Percentiles rank a stretch among this genome's conserved stretches.
phyloP scores from a whole-genome alignment of 2,329 filamentous ascomycete species.

The Scytalidium lignicola region DNA sequence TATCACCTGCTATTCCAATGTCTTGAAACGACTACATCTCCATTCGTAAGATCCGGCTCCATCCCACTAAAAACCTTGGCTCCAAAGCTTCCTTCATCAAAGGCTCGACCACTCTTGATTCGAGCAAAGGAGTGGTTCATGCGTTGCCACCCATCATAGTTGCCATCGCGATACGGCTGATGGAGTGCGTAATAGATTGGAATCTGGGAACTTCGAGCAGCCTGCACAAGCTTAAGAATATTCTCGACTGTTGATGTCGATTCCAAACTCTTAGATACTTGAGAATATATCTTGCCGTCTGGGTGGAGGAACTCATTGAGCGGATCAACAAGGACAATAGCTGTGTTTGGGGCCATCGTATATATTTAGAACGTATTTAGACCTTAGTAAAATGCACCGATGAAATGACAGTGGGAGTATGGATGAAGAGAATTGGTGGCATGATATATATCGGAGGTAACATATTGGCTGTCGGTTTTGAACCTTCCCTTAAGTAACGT shows the following conservation, averaged over 20 bases:
- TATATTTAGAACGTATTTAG: no score
- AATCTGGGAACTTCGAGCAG: constrained; percentile 22
- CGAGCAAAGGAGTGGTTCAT: constrained; percentile 14
- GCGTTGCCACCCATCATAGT: constrained; percentile 26
- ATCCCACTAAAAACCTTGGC: constrained; percentile 25
- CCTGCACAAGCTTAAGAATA: constrained; percentile 19
- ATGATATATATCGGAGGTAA: no score
- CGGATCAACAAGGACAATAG: constrained; percentile 21
- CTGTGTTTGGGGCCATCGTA: constrained; percentile 12
- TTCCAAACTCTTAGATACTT: constrained; percentile 23
- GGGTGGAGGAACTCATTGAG: constrained; percentile 25
- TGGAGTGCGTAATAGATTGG: constrained; percentile 32
- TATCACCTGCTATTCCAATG: constrained; percentile 28
- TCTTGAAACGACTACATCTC: constrained; percentile 27
- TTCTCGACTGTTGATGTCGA: constrained; percentile 23
- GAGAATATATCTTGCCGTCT: constrained; percentile 17
- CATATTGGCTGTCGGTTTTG: no score
- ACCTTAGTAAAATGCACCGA: no score
- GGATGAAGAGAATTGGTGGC: no score
- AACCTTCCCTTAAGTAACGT: no score
- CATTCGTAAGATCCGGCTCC: constrained; percentile 23
- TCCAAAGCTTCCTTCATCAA: constrained; percentile 27
- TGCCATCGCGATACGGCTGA: constrained; percentile 20
- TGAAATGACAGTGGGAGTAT: no score
- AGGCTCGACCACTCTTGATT: constrained; percentile 16